Percentiles rank a stretch among this genome's conserved stretches.
Evolutionary conservation across 2,329 filamentous ascomycete species (phyloP).

Genomic region (Microsporum ferrugineum): DNA sequence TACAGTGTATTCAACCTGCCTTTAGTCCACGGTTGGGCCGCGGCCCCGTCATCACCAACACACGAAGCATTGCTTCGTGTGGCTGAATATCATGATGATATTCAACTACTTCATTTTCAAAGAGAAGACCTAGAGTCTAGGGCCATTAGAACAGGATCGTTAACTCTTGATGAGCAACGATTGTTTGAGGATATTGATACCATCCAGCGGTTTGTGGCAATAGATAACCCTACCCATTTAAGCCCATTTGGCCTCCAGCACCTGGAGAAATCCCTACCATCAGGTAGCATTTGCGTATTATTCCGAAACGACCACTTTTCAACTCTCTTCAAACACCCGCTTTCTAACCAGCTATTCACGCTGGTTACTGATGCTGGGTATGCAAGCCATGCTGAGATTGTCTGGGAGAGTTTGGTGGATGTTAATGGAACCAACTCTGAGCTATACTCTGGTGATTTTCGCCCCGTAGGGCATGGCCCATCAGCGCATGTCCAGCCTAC

Average conservation of each 20-base stretch:
- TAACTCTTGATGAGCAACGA: slow-evolving; percentile 63
- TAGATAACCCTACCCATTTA: slow-evolving; percentile 70
- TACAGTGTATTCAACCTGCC: slow-evolving; percentile 85
- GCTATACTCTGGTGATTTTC: slow-evolving; percentile 84
- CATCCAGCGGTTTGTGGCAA: slow-evolving; percentile 70
- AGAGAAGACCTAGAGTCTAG: slow-evolving; percentile 83
- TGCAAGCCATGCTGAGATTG: slow-evolving; percentile 72
- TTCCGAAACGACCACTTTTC: slow-evolving; percentile 98
- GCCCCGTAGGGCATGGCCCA: slow-evolving; percentile 56
- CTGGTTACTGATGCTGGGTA: slow-evolving; percentile 92
- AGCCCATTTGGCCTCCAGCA: slow-evolving; percentile 69
- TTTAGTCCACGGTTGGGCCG: slow-evolving; percentile 86
- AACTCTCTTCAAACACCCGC: slow-evolving; percentile 79
- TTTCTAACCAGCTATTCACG: slow-evolving; percentile 62
- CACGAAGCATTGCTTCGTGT: slow-evolving; percentile 60
- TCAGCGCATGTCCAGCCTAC: slow-evolving; percentile 14
- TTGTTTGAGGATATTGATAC: slow-evolving; percentile 70
- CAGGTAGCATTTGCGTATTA: slow-evolving; percentile 75
- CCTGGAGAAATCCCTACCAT: slow-evolving; percentile 56
- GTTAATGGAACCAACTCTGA: slow-evolving; percentile 72
- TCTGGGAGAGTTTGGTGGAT: slow-evolving; percentile 90
- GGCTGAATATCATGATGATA: slow-evolving; percentile 80
- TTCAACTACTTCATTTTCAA: slow-evolving; percentile 74
- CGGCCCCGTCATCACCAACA: slow-evolving; percentile 51
- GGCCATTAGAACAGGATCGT: slow-evolving; percentile 47